Base-by-base conservation (phyloP, 2,329 filamentous ascomycete genomes). In the Colletotrichum noveboracense region DNA sequence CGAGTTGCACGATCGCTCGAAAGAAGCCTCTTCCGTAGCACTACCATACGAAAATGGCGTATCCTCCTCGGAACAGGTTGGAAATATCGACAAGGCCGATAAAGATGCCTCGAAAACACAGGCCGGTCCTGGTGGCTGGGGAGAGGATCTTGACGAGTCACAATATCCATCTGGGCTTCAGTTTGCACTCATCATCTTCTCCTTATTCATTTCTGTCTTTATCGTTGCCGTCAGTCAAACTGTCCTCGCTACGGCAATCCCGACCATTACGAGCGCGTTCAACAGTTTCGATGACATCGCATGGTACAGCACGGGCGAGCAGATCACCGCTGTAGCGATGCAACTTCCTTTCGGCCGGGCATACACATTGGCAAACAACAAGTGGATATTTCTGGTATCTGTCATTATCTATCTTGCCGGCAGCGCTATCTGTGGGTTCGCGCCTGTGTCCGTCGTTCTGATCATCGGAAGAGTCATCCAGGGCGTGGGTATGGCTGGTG, bases 261-360 rank as follows among this genome's bases (percentile, higher is more conserved):
- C 83, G 4, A 80, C 79, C 16, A 83, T 84, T 52, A 80, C 81
- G 8, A 76, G 80, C 71, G 79, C 83, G 28, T 82, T 86, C 75
- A 80, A 85, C 14, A 81, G 85, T 43, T 80, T 87, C 4, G 80
- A 82, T 26, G 86, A 88, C 68, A 84, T 89, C 21, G 85, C 85
- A 38, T 88, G 78, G 79, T 82, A 83, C 72, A 80, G 77, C 34
- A 77, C 78, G 28, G 78, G 80, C 21, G 82, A 81, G 26, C 72
- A 78, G 38, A 76, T 82, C 56, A 80, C 79, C 8, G 72, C 76
- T 6, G 79, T 78, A 13, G 80, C 79, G 7, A 77, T 78, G 28
- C 79, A 82, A 24, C 79, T 78, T 6, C 78, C 79, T 18, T 81
- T 77, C 26, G 82, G 82, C 7, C 78, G 78, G 1, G 77, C 83